Evolutionary conservation across 1,139 yeast genomes (phyloP), one percentile per base, ranked within the genome.

Genomic region (Candida labiduridarum): DNA sequence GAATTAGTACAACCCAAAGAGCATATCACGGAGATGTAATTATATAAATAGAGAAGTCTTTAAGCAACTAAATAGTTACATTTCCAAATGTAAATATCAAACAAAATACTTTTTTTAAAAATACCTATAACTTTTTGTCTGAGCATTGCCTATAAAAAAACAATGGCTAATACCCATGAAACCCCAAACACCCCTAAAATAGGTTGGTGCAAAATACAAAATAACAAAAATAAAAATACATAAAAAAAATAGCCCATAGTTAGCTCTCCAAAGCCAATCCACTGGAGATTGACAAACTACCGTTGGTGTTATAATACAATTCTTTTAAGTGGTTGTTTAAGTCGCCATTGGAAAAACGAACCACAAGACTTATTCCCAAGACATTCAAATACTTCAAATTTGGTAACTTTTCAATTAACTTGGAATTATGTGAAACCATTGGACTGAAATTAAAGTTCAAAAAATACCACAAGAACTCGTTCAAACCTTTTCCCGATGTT

Each of bases 381-480:
- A 51, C 51, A 46, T 51, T 49, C 40, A 51, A 51, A 43, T 47
- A 38, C 39, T 49, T 45, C 31, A 51, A 51, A 9, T 46, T 44
- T 9, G 52, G 48, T 22, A 51, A 36, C 31, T 46, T 38, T n/a
- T 47, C 48, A 43, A 49, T 43, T 27, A 51, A 47, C 38, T 51
- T 48, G 40, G 49, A 49, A 40, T 48, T 51, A 19, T 45, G 42
- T 11, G 52, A 39, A 7, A 44, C 49, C 18, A 51, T 49, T 5
- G 53, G 49, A 30, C 50, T 46, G 16, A 51, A 51, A 18, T 51
- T 47, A 44, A 49, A 51, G 41, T 51, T 50, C 14, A 49, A 46
- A 34, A 49, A 48, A 31, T 40, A 46, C 49, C 49, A 48, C 14
- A 51, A 35, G 41, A 46, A 49, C 15, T 51, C 50, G 44, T 51